phyloP scores from a whole-genome alignment of 2,329 filamentous ascomycete species.

The Rhynchosporium agropyri region DNA sequence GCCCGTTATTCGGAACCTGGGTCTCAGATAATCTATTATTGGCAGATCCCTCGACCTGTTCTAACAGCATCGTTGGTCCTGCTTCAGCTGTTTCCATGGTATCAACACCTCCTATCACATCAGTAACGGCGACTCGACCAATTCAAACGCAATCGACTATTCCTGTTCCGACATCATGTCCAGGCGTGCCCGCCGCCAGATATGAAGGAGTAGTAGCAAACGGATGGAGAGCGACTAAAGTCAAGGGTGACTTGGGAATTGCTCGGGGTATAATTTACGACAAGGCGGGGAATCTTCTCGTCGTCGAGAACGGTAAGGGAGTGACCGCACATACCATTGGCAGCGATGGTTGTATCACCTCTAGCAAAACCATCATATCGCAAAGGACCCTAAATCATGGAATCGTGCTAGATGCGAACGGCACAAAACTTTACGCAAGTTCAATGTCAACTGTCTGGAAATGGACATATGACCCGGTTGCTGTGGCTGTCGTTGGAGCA shows the following conservation, averaged over 20 bases:
- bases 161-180: constrained; percentile 18
- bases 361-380: constrained; percentile 22
- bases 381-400: constrained; percentile 25
- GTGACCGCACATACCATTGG: constrained; percentile 22
- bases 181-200: constrained; percentile 15
- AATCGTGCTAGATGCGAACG: constrained; percentile 24
- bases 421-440: constrained; percentile 31
- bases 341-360: constrained; percentile 19
- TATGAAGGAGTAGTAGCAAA: constrained; percentile 20
- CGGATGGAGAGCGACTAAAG: constrained; percentile 25
- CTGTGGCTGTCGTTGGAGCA: constrained; percentile 14
- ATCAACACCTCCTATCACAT: background rate
- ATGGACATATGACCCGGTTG: constrained; percentile 25
- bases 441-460: constrained; percentile 27
- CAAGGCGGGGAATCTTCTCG: constrained; percentile 21
- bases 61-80: constrained; percentile 4
- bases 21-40: constrained; percentile 13
- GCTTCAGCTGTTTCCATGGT: constrained; percentile 9
- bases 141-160: background rate
- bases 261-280: constrained; percentile 24
- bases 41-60: background rate
- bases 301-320: constrained; percentile 22
- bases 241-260: constrained; percentile 19
- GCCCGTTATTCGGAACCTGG: constrained; percentile 19
- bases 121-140: constrained; percentile 9